phyloP scores from a whole-genome alignment of 2,329 filamentous ascomycete species.

The Phialophora chinensis region DNA sequence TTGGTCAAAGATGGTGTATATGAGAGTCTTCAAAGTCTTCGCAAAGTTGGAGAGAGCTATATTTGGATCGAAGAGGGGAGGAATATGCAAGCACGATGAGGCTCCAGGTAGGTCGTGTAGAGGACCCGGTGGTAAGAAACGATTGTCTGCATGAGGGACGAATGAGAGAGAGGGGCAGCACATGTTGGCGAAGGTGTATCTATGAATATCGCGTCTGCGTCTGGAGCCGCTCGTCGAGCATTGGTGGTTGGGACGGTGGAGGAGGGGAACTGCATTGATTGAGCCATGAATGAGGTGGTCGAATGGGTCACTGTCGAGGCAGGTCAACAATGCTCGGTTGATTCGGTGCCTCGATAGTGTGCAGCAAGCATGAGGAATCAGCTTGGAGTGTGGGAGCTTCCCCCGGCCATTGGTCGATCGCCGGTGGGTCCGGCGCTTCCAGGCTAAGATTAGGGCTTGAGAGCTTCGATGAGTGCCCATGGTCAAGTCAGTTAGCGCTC shows the following conservation, averaged over 20 bases:
- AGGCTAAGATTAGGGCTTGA: slow-evolving; percentile 36
- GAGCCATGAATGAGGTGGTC: slow-evolving; percentile 31
- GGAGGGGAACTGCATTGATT: slow-evolving; percentile 32
- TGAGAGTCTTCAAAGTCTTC: slow-evolving; percentile 28
- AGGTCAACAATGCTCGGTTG: slow-evolving; percentile 26
- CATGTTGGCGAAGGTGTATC: slow-evolving; percentile 36
- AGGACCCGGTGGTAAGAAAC: slow-evolving; percentile 33
- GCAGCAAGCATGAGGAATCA: slow-evolving; percentile 58
- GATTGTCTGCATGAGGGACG: slow-evolving; percentile 34
- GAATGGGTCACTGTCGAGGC: slow-evolving; percentile 29
- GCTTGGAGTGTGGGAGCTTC: slow-evolving; percentile 47
- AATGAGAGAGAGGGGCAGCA: slow-evolving; percentile 36
- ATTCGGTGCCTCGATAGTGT: slow-evolving; percentile 49
- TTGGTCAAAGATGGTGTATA: slow-evolving; percentile 36
- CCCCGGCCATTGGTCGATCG: slow-evolving; percentile 27
- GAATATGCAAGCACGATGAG: slow-evolving; percentile 33
- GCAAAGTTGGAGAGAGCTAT: slow-evolving; percentile 31
- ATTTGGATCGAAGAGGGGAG: slow-evolving; percentile 33
- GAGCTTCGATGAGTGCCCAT: slow-evolving; percentile 30
- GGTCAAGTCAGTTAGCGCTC: slow-evolving; percentile 31
- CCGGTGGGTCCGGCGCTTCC: slow-evolving; percentile 28
- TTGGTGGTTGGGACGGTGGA: slow-evolving; percentile 35
- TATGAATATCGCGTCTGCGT: slow-evolving; percentile 41
- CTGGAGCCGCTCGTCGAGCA: slow-evolving; percentile 33
- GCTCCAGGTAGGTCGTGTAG: slow-evolving; percentile 30